phyloP scores from a whole-genome alignment of 441 rosid species.

The Croton setiger region DNA sequence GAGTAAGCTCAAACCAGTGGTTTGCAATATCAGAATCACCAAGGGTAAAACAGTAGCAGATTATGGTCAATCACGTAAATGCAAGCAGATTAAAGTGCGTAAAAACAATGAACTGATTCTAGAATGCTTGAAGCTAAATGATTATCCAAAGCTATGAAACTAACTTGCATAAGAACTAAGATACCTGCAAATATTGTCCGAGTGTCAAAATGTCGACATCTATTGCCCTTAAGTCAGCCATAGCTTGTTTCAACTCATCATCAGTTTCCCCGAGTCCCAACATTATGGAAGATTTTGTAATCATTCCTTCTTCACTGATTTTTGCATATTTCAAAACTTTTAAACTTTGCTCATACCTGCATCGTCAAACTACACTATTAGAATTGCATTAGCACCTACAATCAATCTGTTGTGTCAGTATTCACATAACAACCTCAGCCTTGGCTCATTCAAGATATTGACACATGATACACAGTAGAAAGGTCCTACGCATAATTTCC shows the following conservation, averaged over 20 bases:
- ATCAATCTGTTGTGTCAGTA: not conserved
- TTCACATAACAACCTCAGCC: not conserved
- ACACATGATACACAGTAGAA: not conserved
- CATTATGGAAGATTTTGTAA: conserved; percentile 93
- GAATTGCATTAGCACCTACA: conserved; percentile 20
- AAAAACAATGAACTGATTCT: not conserved
- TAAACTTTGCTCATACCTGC: conserved; percentile 94
- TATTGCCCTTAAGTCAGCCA: conserved; percentile 91
- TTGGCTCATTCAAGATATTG: not conserved
- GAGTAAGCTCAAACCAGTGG: not conserved
- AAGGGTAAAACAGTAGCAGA: not conserved
- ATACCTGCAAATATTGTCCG: conserved; percentile 97
- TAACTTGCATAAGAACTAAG: not conserved
- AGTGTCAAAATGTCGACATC: conserved; percentile 90
- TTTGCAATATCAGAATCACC: conserved; percentile 8
- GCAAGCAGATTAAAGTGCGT: not conserved
- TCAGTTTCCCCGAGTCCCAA: conserved; percentile 97
- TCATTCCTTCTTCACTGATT: conserved; percentile 80
- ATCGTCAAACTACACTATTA: conserved; percentile 18
- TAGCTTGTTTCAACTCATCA: conserved; percentile 73
- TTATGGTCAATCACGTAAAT: not conserved
- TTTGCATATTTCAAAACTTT: conserved; percentile 85
- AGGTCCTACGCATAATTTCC: not conserved
- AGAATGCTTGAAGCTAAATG: not conserved
- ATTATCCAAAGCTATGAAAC: not conserved